Evolutionary conservation across 1,284 basidiomycete species (phyloP).

Genomic region (Neonothopanus nambi): DNA sequence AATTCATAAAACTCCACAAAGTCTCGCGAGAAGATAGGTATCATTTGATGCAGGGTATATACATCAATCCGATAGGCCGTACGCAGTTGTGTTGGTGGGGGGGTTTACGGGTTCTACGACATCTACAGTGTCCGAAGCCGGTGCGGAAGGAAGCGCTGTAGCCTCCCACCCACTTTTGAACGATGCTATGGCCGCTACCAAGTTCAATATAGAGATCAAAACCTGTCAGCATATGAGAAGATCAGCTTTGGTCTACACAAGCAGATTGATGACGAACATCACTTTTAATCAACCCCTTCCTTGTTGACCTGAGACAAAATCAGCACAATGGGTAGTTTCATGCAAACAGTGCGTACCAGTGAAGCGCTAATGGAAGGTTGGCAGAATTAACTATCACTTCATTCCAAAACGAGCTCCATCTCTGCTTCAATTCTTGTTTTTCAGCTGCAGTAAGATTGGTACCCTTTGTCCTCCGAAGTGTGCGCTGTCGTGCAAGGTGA

Average conservation of each 20-base stretch:
- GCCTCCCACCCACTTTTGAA: constrained; percentile 78
- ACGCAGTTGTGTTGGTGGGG: neutral
- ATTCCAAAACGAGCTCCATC: constrained; percentile 72
- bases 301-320: constrained; percentile 56
- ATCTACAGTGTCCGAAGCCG: constrained; percentile 9
- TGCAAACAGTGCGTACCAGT: constrained; percentile 61
- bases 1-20: too few relatives aligned
- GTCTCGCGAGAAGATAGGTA: too few relatives aligned
- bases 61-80: neutral
- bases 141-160: constrained; percentile 50
- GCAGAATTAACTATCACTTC: constrained; percentile 75
- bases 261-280: constrained; percentile 40
- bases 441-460: constrained; percentile 47
- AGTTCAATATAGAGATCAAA: constrained; percentile 62
- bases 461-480: constrained; percentile 59
- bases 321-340: constrained; percentile 2
- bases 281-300: constrained; percentile 64
- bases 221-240: constrained; percentile 38
- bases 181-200: constrained; percentile 62
- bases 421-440: constrained; percentile 54
- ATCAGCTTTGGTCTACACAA: neutral
- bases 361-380: constrained; percentile 79
- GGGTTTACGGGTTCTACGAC: neutral
- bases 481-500: constrained; percentile 51
- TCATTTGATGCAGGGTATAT: too few relatives aligned